Evolutionary conservation across 169 alveolate species (phyloP).

Genomic region (Plasmodium cynomolgi): DNA sequence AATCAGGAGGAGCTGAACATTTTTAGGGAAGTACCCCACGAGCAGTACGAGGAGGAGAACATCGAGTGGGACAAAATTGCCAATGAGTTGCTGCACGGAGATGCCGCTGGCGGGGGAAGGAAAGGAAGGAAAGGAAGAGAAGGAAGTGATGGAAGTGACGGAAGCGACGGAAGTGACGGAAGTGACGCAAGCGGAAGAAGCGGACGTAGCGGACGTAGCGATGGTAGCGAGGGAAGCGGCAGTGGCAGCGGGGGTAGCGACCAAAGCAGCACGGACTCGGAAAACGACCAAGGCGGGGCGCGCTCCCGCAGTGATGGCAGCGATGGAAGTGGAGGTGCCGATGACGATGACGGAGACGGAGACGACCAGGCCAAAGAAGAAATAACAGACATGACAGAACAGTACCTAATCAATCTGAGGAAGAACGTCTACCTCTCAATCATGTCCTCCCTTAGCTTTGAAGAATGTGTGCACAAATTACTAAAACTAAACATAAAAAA

Average conservation of each 20-base stretch:
- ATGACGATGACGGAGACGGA: constrained; percentile 86
- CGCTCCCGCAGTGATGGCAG: constrained; percentile 83
- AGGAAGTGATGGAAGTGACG: constrained; percentile 77
- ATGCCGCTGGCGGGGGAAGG: constrained; percentile 63
- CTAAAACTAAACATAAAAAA: constrained; percentile 94
- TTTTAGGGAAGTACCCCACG: constrained; percentile 92
- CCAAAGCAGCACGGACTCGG: constrained; percentile 78
- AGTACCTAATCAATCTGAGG: constrained; percentile 94
- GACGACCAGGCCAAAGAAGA: constrained; percentile 73
- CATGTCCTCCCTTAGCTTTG: constrained; percentile 97
- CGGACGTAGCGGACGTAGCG: constrained; percentile 65
- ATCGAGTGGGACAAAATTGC: constrained; percentile 93
- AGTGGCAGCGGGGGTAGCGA: not conserved
- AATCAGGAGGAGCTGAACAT: constrained; percentile 95
- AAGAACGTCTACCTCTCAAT: constrained; percentile 97
- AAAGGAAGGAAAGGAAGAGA: not conserved
- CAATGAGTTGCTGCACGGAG: constrained; percentile 92
- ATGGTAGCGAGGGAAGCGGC: constrained; percentile 75
- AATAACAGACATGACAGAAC: constrained; percentile 94
- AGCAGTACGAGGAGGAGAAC: constrained; percentile 92
- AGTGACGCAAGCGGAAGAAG: not conserved
- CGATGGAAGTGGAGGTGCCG: constrained; percentile 86
- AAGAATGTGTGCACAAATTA: constrained; percentile 98
- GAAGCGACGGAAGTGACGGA: constrained; percentile 37
- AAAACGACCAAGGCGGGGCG: constrained; percentile 25